Base-by-base conservation (phyloP, 495 filamentous ascomycete genomes). In the Penicillium odoratum region DNA sequence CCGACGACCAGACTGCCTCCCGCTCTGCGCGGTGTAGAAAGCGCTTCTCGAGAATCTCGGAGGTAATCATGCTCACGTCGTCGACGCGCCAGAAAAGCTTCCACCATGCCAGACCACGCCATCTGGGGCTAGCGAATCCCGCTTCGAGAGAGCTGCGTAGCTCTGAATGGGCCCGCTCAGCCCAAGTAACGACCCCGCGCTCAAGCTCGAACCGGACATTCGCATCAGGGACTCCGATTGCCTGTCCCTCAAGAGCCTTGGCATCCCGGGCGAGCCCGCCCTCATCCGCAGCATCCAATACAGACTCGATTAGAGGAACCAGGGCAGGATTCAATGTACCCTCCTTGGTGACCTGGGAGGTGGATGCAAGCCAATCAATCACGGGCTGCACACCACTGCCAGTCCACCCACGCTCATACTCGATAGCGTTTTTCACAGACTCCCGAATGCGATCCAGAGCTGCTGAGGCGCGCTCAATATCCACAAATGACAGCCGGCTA, bases 61-160 rank as follows among this genome's bases (percentile, higher is more conserved):
- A 84, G 2, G 88, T 83, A 47, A 94, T 84, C 80, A 90, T 87
- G 30, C 81, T 79, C 40, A 98, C 91, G 62, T 98, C 93, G 69
- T 98, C 94, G 46, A 91, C 90, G 11, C 88, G 86, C 91, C 92
- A 97, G 65, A 96, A 87, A 11, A 98, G 83, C 68, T 95, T 96
- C 90, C 90, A 98, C 94, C 93, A 98, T 9, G 82, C 80, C 2
- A 96, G 76, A 16, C 84, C 86, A 3, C 79, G 78, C 93, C 93
- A 98, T 28, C 81, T 71, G 40, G 74, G 77, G 38, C 83, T 84
- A 11, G 81, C 69, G 62, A 96, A 93, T 5, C 89, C 91, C 33
- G 77, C 69, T 54, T 91, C 87, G 2, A 98, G 85, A 33, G 88
- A 81, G 58, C 86, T 78, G 48, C 89, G 88, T 5, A 98, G 82